phyloP scores from a whole-genome alignment of 2,329 filamentous ascomycete genomes.

The Trichoderma atroviride region DNA sequence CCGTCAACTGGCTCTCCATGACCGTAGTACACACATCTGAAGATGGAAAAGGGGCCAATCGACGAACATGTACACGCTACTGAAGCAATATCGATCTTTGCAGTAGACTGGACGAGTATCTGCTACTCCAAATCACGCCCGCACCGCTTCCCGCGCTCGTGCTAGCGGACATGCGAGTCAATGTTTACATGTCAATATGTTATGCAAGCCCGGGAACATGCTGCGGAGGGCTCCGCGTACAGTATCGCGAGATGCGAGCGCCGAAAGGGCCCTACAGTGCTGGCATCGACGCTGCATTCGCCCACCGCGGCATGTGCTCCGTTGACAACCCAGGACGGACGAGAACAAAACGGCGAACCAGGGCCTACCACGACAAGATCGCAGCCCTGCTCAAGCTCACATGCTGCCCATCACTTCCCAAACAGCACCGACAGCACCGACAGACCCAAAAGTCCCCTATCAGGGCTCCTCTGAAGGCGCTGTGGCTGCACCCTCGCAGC shows the following conservation, averaged over 20 bases:
- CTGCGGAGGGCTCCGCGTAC: conserved; percentile 1
- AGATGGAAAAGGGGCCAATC: conserved; percentile 2
- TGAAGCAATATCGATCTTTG: background rate
- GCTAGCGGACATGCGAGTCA: conserved; percentile 20
- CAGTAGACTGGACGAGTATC: background rate
- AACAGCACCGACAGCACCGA: background rate
- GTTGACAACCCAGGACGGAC: background rate
- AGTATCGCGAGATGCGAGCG: background rate
- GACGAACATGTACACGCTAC: background rate
- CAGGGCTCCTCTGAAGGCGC: conserved; percentile 9
- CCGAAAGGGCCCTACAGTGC: background rate
- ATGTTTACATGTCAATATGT: conserved; percentile 8
- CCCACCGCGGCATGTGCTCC: background rate
- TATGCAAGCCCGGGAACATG: background rate
- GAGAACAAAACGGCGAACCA: background rate
- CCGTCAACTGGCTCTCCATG: background rate
- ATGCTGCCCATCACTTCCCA: background rate
- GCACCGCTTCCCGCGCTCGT: conserved; percentile 13
- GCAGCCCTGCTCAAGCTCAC: background rate
- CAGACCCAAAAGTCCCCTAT: conserved; percentile 7
- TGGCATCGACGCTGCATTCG: background rate
- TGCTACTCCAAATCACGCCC: background rate
- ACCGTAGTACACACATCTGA: background rate
- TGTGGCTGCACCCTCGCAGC: conserved; percentile 17
- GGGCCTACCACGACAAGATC: background rate